These are phyloP conservation scores for Ceratocystis ficicola DNA, from an alignment of 2,329 filamentous ascomycete species.

Conservation along the genomic window DNA sequence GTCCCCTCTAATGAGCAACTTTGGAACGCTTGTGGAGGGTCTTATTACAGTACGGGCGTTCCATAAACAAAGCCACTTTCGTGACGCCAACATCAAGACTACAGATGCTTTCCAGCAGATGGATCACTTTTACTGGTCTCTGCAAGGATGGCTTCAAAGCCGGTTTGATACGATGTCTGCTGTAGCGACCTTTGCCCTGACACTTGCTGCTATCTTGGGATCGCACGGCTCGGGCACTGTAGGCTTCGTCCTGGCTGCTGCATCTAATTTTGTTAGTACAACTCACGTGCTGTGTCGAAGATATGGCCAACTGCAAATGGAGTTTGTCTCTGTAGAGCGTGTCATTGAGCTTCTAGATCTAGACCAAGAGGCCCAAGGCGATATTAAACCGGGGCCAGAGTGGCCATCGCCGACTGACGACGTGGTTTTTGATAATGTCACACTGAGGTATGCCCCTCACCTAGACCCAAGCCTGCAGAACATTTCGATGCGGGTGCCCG, in stretches of 20 bases:
- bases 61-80: constrained; percentile 64
- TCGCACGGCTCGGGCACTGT: constrained; percentile 66
- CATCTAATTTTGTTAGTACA: constrained; percentile 53
- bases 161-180: constrained; percentile 65
- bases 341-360: constrained; percentile 71
- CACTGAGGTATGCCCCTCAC: constrained; percentile 65
- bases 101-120: constrained; percentile 87
- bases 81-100: constrained; percentile 64
- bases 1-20: constrained; percentile 82
- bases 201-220: constrained; percentile 60
- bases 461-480: constrained; percentile 60
- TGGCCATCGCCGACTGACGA: constrained; percentile 66
- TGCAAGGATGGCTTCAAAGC: constrained; percentile 74
- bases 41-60: constrained; percentile 80
- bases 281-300: constrained; percentile 64
- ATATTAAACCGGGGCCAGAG: constrained; percentile 54
- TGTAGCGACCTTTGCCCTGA: constrained; percentile 59
- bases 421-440: constrained; percentile 64
- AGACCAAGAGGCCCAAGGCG: constrained; percentile 59
- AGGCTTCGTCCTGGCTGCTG: constrained; percentile 69
- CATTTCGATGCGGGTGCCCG: constrained; percentile 60
- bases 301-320: constrained; percentile 79
- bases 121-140: constrained; percentile 90
- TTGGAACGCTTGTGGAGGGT: constrained; percentile 74
- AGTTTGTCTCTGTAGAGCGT: constrained; percentile 81